Percentiles rank a stretch among this genome's conserved stretches.
phyloP scores from a whole-genome alignment of 2,329 filamentous ascomycete genomes.

The Trichoderma sp. region DNA sequence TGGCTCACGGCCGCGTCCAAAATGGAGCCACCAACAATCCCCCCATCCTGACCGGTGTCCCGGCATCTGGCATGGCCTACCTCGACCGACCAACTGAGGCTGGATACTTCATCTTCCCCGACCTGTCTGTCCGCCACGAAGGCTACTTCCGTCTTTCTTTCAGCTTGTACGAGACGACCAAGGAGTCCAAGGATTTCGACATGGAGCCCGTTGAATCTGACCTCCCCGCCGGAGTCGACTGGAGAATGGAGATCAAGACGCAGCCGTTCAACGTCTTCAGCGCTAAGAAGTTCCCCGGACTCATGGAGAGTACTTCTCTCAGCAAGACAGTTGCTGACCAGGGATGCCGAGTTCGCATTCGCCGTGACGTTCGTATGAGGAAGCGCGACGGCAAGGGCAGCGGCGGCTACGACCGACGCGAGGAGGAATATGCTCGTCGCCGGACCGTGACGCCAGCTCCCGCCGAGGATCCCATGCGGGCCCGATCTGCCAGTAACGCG shows the following conservation, averaged over 20 bases:
- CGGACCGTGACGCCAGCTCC: conserved; percentile 37
- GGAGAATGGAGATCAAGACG: conserved; percentile 87
- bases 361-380: conserved; percentile 90
- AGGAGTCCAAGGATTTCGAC: conserved; percentile 78
- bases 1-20: conserved; percentile 76
- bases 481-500: conserved; percentile 60
- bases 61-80: conserved; percentile 93
- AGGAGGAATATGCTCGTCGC: conserved; percentile 56
- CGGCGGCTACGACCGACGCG: conserved; percentile 56
- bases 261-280: conserved; percentile 85
- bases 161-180: conserved; percentile 90
- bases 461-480: conserved; percentile 42
- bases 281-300: conserved; percentile 96
- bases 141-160: conserved; percentile 90
- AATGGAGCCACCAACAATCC: conserved; percentile 65
- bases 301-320: conserved; percentile 83
- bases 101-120: conserved; percentile 97
- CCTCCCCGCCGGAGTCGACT: conserved; percentile 63
- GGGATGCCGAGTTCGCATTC: conserved; percentile 92
- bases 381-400: conserved; percentile 70
- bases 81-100: conserved; percentile 77
- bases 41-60: conserved; percentile 88
- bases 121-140: conserved; percentile 93
- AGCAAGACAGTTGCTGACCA: conserved; percentile 94
- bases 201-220: conserved; percentile 45